A percentile compares a stretch with the other conserved stretches of the same genome.
Conservation (phyloP, 768 basidiomycete genomes). For the Naganishia vaughanmartiniae region DNA sequence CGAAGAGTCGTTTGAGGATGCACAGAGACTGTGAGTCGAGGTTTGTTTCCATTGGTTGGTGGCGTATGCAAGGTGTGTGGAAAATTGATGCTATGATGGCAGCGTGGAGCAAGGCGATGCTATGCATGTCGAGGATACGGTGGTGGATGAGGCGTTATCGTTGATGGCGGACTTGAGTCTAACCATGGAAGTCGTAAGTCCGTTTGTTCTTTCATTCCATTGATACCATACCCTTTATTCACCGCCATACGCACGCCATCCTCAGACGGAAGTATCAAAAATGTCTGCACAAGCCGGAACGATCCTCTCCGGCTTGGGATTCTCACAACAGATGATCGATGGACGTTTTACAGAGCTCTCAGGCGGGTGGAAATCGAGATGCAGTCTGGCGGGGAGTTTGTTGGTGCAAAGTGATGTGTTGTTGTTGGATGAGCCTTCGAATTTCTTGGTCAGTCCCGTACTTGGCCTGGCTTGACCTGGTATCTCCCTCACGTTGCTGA, state of each 20-base stretch:
- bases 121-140: not conserved
- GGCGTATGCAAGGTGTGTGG: not conserved
- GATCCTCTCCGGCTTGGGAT: slow-evolving; percentile 64
- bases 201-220: not conserved
- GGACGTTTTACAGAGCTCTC: slow-evolving; percentile 57
- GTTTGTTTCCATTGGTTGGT: not conserved
- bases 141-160: slow-evolving; percentile 35
- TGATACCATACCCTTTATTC: not conserved
- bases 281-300: slow-evolving; percentile 55
- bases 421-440: slow-evolving; percentile 60
- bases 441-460: slow-evolving; percentile 58
- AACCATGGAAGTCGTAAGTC: slow-evolving; percentile 47
- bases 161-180: slow-evolving; percentile 42
- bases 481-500: too few species aligned
- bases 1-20: not conserved
- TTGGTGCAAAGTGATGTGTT: slow-evolving; percentile 62
- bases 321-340: slow-evolving; percentile 54
- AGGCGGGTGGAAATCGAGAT: slow-evolving; percentile 67
- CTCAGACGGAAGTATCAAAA: slow-evolving; percentile 41
- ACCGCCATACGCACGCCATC: not conserved
- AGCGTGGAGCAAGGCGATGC: not conserved
- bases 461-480: too few species aligned
- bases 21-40: not conserved
- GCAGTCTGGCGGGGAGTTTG: slow-evolving; percentile 62
- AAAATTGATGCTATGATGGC: not conserved